Evolutionary conservation across 2,329 filamentous ascomycete genomes (phyloP), one percentile per base, ranked within the genome.

Genomic region (Ascochyta lentis): DNA sequence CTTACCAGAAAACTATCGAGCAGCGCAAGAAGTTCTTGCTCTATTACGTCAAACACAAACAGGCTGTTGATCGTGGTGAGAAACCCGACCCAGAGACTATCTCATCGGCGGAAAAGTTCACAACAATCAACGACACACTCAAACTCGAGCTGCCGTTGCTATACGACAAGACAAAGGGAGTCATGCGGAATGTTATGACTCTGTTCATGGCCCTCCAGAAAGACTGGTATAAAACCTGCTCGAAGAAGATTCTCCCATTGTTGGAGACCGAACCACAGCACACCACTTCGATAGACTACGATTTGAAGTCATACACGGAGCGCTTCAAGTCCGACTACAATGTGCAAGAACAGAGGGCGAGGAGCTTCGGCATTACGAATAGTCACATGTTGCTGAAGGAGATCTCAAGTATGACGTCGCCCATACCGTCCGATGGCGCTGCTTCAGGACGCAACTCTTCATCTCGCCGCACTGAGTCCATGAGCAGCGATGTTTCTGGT

Each of bases 11-110:
- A 56, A 89, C 95, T 4, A 96, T 98, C 86, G 91, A 92, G 71
- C 96, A 98, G 79, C 89, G 95, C 23, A 89, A 93, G 66, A 98
- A 98, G 80, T 89, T 91, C n/a, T 85, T 96, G 13, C 80, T 94
- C 15, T 92, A 97, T 70, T 98, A 91, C 74, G 91, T 94, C 62
- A 90, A 90, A 64, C 91, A 86, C 65, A 88, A 91, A 68, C 86
- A 89, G 64, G 83, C 93, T 55, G 89, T 89, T 69, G 90, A 92
- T 40, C 83, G 86, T 31, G 91, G 92, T 59, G 93, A 96, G 75
- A 96, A 91, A 65, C 82, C 92, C 12, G 94, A 98, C 73, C 89
- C 92, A 68, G 95, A 94, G 73, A 88, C 93, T 4, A 81, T 85
- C 15, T 92, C 96, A 65, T 86, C 90, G 35, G 91, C 92, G 19